These are phyloP conservation scores for Chrysopogon serrulatus DNA, from an alignment of 176 grass and related monocot genomes.

Conservation along the genomic window DNA sequence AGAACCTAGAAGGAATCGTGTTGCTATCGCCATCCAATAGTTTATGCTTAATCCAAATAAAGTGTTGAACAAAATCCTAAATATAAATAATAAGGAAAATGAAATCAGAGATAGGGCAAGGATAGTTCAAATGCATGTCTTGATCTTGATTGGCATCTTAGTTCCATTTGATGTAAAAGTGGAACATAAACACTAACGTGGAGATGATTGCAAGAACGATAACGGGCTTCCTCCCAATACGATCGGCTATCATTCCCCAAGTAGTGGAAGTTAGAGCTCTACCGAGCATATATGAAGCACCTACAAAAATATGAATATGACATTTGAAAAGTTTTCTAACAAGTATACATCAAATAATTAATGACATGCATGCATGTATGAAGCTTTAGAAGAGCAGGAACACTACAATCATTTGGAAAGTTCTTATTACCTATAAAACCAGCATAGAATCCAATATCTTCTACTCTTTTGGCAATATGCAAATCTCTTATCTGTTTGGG, in stretches of 20 bases:
- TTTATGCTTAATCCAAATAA: conserved; percentile 50
- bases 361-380: too few species aligned
- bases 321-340: neutral
- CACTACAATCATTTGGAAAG: too few species aligned
- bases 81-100: neutral
- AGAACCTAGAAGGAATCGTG: conserved; percentile 57
- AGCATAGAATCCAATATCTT: too few species aligned
- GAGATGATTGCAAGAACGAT: conserved; percentile 36
- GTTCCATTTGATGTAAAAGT: too few species aligned
- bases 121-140: too few species aligned
- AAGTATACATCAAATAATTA: too few species aligned
- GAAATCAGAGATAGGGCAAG: neutral
- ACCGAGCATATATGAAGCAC: conserved; percentile 74
- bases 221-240: conserved; percentile 56
- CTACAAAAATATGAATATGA: conserved; percentile 28
- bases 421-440: too few species aligned
- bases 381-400: too few species aligned
- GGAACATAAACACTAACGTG: conserved; percentile 30
- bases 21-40: conserved; percentile 68
- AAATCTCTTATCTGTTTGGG: too few species aligned
- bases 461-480: too few species aligned
- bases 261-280: conserved; percentile 46
- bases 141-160: too few species aligned
- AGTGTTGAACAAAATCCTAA: conserved; percentile 64
- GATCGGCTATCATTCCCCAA: conserved; percentile 57